Evolutionary conservation across 2,329 filamentous ascomycete genomes (phyloP).

Genomic region (Phoma herbarum): DNA sequence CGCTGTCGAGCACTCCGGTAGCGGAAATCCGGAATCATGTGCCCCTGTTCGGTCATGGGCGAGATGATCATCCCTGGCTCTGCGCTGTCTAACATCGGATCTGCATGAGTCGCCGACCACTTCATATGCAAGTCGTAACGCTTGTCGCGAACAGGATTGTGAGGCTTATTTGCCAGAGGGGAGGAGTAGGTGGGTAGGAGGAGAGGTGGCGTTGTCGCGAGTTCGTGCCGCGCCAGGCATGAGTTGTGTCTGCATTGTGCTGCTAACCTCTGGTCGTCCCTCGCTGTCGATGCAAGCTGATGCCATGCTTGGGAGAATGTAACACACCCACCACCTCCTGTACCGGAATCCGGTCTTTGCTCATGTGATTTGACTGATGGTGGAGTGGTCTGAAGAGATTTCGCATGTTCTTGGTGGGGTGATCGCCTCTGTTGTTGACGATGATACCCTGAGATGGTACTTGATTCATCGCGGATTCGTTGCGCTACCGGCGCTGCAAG

Average conservation of each 20-base stretch:
- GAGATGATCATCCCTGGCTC: constrained; percentile 5
- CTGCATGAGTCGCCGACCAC: constrained; percentile 8
- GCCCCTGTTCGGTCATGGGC: constrained; percentile 7
- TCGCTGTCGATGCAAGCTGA: constrained; percentile 5
- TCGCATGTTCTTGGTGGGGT: constrained; percentile 17
- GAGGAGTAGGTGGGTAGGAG: constrained; percentile 25
- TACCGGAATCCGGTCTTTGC: neutral
- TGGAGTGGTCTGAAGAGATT: constrained; percentile 6
- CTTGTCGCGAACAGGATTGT: neutral
- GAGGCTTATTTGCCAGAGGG: constrained; percentile 5
- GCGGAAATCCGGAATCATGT: neutral
- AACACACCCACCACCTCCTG: neutral
- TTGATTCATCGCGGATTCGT: neutral
- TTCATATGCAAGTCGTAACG: constrained; percentile 2
- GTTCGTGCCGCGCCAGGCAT: constrained; percentile 31
- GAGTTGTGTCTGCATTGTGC: constrained; percentile 28
- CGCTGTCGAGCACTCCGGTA: constrained; percentile 8
- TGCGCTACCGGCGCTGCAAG: constrained; percentile 17
- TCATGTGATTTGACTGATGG: neutral
- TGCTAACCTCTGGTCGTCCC: constrained; percentile 7
- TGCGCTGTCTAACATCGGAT: neutral
- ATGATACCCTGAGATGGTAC: neutral
- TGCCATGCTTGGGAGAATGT: neutral
- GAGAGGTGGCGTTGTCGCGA: constrained; percentile 13
- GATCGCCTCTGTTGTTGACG: constrained; percentile 12